phyloP scores from a whole-genome alignment of 192 early-diverging fungal species.

The Podila minutissima region DNA sequence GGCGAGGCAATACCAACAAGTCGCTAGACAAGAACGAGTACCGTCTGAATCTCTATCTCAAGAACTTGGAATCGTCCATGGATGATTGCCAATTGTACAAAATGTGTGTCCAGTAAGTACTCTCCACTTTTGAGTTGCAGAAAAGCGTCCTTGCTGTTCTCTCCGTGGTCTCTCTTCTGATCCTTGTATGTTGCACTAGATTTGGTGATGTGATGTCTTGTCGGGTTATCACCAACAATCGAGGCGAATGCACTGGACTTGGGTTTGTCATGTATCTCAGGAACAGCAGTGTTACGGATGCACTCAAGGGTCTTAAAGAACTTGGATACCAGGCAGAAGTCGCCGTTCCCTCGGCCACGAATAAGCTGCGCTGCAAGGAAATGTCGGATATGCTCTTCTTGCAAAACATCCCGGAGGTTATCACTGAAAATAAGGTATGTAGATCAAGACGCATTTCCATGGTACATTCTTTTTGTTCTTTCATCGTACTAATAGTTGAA shows the following conservation, averaged over 20 bases:
- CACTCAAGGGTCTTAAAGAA: conserved; percentile 26
- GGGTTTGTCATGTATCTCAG: conserved; percentile 47
- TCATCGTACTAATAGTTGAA: not conserved
- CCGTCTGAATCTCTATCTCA: conserved; percentile 36
- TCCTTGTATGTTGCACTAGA: conserved; percentile 1
- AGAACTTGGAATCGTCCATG: conserved; percentile 43
- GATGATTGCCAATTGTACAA: conserved; percentile 40
- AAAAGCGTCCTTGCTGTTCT: not conserved
- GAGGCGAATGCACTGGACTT: conserved; percentile 37
- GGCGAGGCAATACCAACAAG: conserved; percentile 43
- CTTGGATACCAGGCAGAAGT: conserved; percentile 45
- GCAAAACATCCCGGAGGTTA: conserved; percentile 39
- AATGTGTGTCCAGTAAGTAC: conserved; percentile 36
- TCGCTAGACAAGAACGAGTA: conserved; percentile 41
- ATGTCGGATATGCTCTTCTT: conserved; percentile 40
- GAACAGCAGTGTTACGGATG: conserved; percentile 23
- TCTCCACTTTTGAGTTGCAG: not conserved
- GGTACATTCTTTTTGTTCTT: not conserved
- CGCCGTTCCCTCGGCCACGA: conserved; percentile 38
- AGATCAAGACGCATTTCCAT: not conserved
- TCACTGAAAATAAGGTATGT: conserved; percentile 36
- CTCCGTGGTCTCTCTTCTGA: not conserved
- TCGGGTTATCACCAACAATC: conserved; percentile 29
- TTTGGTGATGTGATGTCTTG: conserved; percentile 50
- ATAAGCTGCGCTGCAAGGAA: conserved; percentile 43